Percentiles rank a stretch among this genome's conserved stretches.
Evolutionary conservation across 352 stramenopile species (phyloP).

Genomic region (Pythium brachiatum): DNA sequence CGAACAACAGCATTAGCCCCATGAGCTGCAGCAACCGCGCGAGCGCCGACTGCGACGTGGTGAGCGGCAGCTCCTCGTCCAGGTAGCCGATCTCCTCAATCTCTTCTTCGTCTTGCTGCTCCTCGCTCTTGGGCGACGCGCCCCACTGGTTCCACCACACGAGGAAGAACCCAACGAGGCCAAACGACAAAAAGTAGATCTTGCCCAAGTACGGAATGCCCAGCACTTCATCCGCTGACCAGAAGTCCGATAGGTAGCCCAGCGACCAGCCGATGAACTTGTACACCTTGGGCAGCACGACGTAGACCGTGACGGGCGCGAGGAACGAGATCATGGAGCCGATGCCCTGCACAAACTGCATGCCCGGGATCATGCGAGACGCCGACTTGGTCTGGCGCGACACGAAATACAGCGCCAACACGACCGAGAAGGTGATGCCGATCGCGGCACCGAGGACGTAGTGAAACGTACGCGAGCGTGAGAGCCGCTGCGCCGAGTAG

Average conservation of each 20-base stretch:
- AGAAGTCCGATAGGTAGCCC: slow-evolving; percentile 63
- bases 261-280: slow-evolving; percentile 53
- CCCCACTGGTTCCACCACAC: slow-evolving; percentile 89
- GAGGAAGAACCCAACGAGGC: slow-evolving; percentile 59
- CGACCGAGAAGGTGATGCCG: slow-evolving; percentile 73
- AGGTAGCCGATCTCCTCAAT: slow-evolving; percentile 68
- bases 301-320: slow-evolving; percentile 72
- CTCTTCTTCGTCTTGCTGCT: slow-evolving; percentile 58
- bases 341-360: slow-evolving; percentile 63
- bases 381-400: slow-evolving; percentile 70
- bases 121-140: slow-evolving; percentile 40
- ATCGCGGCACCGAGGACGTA: slow-evolving; percentile 65
- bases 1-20: slow-evolving; percentile 68
- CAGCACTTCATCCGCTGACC: slow-evolving; percentile 66
- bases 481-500: slow-evolving; percentile 61
- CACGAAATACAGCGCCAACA: slow-evolving; percentile 78
- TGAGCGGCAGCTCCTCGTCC: slow-evolving; percentile 59
- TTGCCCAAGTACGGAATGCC: slow-evolving; percentile 81
- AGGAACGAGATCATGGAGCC: slow-evolving; percentile 67
- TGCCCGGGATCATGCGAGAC: slow-evolving; percentile 67
- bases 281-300: slow-evolving; percentile 77
- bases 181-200: slow-evolving; percentile 84
- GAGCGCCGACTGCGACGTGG: slow-evolving; percentile 64
- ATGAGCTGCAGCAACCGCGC: slow-evolving; percentile 54
- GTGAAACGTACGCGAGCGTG: slow-evolving; percentile 75